These are phyloP conservation scores for Thalassia testudinum DNA, from an alignment of 116 monocot species.

Conservation along the genomic window DNA sequence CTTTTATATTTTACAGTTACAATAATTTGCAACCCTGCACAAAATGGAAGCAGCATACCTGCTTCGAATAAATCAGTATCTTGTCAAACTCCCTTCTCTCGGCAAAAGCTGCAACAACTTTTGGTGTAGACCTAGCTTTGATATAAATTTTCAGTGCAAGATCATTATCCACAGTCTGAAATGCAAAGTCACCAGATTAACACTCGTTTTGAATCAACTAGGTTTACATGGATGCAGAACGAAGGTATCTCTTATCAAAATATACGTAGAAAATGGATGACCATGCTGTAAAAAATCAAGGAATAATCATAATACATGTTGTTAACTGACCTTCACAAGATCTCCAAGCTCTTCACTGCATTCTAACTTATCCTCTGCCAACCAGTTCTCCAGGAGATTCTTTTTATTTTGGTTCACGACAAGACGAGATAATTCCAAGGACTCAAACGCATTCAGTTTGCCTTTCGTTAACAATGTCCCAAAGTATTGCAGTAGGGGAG, in stretches of 20 bases:
- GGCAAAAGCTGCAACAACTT: conserved; percentile 99
- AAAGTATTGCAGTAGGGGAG: conserved; percentile 94
- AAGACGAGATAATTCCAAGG: conserved; percentile 89
- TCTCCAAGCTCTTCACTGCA: conserved; percentile 99
- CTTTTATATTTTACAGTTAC: background rate
- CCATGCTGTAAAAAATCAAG: no score
- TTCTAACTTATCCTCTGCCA: conserved; percentile 98
- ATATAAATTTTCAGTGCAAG: conserved; percentile 94
- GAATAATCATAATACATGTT: no score
- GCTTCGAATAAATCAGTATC: conserved; percentile 97
- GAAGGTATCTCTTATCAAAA: background rate
- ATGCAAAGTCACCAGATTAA: no score
- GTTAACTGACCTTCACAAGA: conserved; percentile 76
- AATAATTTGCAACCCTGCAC: background rate
- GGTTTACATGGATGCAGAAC: background rate
- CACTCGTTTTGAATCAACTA: background rate
- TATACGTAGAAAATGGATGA: background rate
- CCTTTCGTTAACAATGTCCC: conserved; percentile 92
- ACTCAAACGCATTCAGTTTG: conserved; percentile 91
- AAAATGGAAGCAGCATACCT: conserved; percentile 23
- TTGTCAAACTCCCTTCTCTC: conserved; percentile 98
- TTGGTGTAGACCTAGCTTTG: conserved; percentile 97
- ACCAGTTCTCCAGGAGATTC: conserved; percentile 97
- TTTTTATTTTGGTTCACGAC: conserved; percentile 99
- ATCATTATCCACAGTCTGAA: conserved; percentile 96